phyloP scores from a whole-genome alignment of 2,329 filamentous ascomycete species.

The Tolypocladium pustulatum region DNA sequence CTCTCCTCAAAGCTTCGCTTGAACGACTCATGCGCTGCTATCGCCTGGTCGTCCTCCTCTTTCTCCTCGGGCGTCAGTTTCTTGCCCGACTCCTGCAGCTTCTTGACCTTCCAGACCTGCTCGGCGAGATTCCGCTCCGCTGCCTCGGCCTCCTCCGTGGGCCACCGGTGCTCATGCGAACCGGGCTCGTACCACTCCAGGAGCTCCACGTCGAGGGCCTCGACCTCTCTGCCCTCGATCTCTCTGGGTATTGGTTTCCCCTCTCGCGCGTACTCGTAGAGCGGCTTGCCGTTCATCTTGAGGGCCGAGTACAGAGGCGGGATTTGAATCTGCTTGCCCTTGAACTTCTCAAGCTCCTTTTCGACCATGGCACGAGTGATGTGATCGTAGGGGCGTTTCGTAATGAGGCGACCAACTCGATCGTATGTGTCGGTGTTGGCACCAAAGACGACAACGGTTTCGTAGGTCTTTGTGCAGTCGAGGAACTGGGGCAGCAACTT shows the following conservation, averaged over 20 bases:
- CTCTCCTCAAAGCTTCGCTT: constrained; percentile 49
- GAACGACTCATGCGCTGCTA: constrained; percentile 44
- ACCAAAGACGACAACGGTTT: constrained; percentile 81
- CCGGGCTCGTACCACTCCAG: constrained; percentile 79
- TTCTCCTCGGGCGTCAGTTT: constrained; percentile 44
- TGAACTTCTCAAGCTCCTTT: constrained; percentile 62
- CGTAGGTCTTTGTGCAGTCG: constrained; percentile 85
- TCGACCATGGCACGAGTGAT: constrained; percentile 73
- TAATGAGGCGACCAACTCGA: constrained; percentile 70
- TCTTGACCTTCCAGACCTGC: constrained; percentile 55
- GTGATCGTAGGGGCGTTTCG: constrained; percentile 64
- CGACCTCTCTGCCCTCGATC: constrained; percentile 70
- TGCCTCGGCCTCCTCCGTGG: constrained; percentile 63
- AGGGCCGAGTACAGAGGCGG: constrained; percentile 90
- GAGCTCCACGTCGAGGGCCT: constrained; percentile 67
- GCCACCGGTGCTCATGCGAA: constrained; percentile 69
- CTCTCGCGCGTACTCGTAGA: constrained; percentile 92
- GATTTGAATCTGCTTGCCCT: constrained; percentile 77
- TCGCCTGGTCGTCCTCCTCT: constrained; percentile 42
- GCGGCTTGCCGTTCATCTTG: constrained; percentile 83
- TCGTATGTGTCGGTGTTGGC: constrained; percentile 92
- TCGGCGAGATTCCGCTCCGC: constrained; percentile 69
- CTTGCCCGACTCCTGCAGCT: constrained; percentile 38
- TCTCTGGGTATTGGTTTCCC: constrained; percentile 78
- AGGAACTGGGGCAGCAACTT: constrained; percentile 74